phyloP scores from a whole-genome alignment of 140 eudicot genomes.

The Senecio squalidus region DNA sequence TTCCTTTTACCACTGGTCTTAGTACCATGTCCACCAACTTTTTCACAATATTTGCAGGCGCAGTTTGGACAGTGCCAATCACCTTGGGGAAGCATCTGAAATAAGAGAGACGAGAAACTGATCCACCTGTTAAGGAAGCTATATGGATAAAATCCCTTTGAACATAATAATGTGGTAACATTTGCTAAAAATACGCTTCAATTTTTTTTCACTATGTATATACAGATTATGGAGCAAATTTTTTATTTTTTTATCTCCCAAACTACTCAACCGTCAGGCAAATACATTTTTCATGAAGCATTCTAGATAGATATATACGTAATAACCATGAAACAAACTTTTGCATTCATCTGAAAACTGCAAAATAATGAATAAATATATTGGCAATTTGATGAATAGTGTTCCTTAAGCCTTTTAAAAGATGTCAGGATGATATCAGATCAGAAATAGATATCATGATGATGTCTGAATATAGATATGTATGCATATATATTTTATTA shows the following conservation, averaged over 20 bases:
- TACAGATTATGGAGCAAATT: neutral
- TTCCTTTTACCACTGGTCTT: constrained; percentile 28
- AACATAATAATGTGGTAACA: neutral
- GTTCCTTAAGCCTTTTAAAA: neutral
- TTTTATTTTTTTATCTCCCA: neutral
- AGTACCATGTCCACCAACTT: constrained; percentile 24
- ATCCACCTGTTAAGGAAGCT: constrained; percentile 14
- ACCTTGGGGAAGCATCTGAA: constrained; percentile 87
- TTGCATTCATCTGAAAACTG: neutral
- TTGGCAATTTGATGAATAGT: neutral
- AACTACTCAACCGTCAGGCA: constrained; percentile 5
- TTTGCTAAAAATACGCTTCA: neutral
- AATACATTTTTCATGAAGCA: neutral
- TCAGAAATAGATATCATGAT: neutral
- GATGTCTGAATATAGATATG: neutral
- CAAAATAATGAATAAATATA: neutral
- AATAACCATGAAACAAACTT: neutral
- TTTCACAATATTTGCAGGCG: constrained; percentile 74
- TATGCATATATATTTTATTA: neutral
- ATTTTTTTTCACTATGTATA: neutral
- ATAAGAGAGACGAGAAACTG: constrained; percentile 11
- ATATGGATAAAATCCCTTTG: constrained; percentile 4
- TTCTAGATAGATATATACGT: neutral
- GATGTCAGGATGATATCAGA: neutral
- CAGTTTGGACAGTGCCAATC: constrained; percentile 98